A percentile compares a stretch with the other conserved stretches of the same genome.
These are phyloP conservation scores for Parastagonospora nodorum DNA, from an alignment of 2,329 filamentous ascomycete species.

Conservation along the genomic window DNA sequence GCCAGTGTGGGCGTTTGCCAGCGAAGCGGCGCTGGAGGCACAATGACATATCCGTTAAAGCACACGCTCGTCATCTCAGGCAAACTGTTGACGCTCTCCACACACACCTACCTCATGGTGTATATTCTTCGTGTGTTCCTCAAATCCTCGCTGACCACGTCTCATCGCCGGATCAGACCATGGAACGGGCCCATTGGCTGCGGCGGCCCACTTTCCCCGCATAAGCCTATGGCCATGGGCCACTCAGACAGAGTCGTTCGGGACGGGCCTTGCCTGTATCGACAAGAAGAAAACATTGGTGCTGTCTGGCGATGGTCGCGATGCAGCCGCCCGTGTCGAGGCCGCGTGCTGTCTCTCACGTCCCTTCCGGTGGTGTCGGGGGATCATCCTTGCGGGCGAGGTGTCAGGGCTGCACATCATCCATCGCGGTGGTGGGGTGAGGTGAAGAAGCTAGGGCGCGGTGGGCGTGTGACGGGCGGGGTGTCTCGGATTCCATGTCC, in stretches of 20 bases:
- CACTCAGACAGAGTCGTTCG: slow-evolving; percentile 32
- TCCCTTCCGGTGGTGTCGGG: background rate
- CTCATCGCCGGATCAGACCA: background rate
- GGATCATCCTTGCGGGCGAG: background rate
- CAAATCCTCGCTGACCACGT: slow-evolving; percentile 26
- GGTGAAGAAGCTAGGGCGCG: background rate
- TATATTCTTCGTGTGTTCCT: background rate
- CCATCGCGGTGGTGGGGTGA: background rate
- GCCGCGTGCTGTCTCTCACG: background rate
- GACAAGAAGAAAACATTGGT: slow-evolving; percentile 24
- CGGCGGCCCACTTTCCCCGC: slow-evolving; percentile 33
- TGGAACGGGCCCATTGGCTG: slow-evolving; percentile 7
- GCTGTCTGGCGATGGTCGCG: slow-evolving; percentile 28
- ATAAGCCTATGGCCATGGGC: slow-evolving; percentile 31
- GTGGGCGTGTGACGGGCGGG: slow-evolving; percentile 7
- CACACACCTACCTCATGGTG: background rate
- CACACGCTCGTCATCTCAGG: background rate
- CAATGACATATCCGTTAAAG: background rate
- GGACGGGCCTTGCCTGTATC: slow-evolving; percentile 29
- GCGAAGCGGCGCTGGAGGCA: background rate
- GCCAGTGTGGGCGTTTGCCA: slow-evolving; percentile 53
- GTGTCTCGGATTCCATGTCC: slow-evolving; percentile 6
- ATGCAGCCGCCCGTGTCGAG: slow-evolving; percentile 30
- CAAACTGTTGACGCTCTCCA: background rate
- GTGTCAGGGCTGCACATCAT: background rate